Conservation (phyloP, 805 yeast species). For the Candida stauntonica region DNA sequence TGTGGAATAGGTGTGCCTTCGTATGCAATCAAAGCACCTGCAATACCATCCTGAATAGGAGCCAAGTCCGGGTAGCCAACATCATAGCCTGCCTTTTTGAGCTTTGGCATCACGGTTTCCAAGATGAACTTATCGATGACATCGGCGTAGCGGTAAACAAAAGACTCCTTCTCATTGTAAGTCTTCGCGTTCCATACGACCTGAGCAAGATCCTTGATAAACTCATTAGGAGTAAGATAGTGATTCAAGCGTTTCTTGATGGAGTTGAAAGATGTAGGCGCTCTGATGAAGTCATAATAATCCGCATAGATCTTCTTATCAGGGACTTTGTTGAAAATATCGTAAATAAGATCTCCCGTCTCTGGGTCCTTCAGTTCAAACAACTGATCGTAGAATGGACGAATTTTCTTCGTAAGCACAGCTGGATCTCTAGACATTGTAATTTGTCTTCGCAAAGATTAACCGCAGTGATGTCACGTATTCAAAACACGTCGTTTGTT, state of each 20-base stretch:
- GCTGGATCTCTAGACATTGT: constrained; percentile 18
- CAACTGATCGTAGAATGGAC: constrained; percentile 33
- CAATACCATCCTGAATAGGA: constrained; percentile 17
- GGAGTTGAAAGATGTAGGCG: constrained; percentile 79
- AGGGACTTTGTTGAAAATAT: constrained; percentile 71
- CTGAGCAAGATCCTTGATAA: constrained; percentile 73
- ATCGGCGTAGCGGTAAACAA: constrained; percentile 63
- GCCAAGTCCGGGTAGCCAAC: constrained; percentile 37
- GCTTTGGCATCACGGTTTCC: constrained; percentile 32
- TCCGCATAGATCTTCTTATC: constrained; percentile 62
- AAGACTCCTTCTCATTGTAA: constrained; percentile 68
- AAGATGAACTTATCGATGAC: constrained; percentile 39
- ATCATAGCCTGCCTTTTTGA: constrained; percentile 31
- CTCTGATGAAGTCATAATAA: constrained; percentile 71
- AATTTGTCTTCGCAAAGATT: too few relatives aligned
- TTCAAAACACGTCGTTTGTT: neutral
- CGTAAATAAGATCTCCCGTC: constrained; percentile 39
- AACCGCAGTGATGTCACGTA: neutral
- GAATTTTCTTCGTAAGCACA: constrained; percentile 22
- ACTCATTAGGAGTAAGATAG: constrained; percentile 62
- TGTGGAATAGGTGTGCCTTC: constrained; percentile 4
- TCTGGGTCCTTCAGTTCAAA: constrained; percentile 36
- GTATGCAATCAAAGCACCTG: constrained; percentile 21
- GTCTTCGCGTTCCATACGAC: constrained; percentile 88
- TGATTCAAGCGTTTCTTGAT: constrained; percentile 53